Evolutionary conservation across 2,329 filamentous ascomycete species (phyloP).

Genomic region (Pezicula neosporulosa): DNA sequence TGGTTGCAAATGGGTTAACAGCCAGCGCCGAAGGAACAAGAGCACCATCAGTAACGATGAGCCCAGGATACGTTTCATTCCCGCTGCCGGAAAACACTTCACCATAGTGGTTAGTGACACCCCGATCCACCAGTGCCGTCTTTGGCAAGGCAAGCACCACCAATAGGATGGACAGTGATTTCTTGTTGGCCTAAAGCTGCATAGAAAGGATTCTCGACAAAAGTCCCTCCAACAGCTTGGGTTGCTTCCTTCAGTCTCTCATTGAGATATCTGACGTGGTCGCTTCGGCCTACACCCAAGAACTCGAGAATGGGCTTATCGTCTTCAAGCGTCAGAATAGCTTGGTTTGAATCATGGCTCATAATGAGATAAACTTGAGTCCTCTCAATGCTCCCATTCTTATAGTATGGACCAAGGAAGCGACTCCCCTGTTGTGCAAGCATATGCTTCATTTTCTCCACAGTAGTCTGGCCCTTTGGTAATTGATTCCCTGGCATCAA

Average conservation of each 20-base stretch:
- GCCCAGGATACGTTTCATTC: slow-evolving; percentile 48
- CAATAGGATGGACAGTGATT: slow-evolving; percentile 65
- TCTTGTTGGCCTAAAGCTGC: slow-evolving; percentile 52
- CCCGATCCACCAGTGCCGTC: slow-evolving; percentile 55
- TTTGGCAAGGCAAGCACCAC: slow-evolving; percentile 59
- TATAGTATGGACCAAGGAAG: slow-evolving; percentile 56
- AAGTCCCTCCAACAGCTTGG: slow-evolving; percentile 54
- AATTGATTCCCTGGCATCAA: slow-evolving; percentile 44
- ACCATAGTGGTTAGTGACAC: slow-evolving; percentile 59
- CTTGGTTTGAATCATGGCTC: slow-evolving; percentile 45
- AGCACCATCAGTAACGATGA: slow-evolving; percentile 60
- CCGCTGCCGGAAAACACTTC: slow-evolving; percentile 54
- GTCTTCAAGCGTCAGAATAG: slow-evolving; percentile 52
- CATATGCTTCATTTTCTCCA: slow-evolving; percentile 40
- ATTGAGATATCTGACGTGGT: slow-evolving; percentile 51
- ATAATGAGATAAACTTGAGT: slow-evolving; percentile 60
- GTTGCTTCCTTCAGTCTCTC: slow-evolving; percentile 50
- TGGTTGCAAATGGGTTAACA: slow-evolving; percentile 67
- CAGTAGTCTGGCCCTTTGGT: slow-evolving; percentile 34
- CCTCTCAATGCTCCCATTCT: slow-evolving; percentile 51
- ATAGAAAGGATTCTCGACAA: slow-evolving; percentile 56
- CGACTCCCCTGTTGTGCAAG: slow-evolving; percentile 47
- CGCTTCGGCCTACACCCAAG: slow-evolving; percentile 52
- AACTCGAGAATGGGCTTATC: slow-evolving; percentile 59
- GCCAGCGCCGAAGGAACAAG: slow-evolving; percentile 59